Evolutionary conservation across 2,329 filamentous ascomycete species (phyloP).

Genomic region (Myrmaecium sp.): DNA sequence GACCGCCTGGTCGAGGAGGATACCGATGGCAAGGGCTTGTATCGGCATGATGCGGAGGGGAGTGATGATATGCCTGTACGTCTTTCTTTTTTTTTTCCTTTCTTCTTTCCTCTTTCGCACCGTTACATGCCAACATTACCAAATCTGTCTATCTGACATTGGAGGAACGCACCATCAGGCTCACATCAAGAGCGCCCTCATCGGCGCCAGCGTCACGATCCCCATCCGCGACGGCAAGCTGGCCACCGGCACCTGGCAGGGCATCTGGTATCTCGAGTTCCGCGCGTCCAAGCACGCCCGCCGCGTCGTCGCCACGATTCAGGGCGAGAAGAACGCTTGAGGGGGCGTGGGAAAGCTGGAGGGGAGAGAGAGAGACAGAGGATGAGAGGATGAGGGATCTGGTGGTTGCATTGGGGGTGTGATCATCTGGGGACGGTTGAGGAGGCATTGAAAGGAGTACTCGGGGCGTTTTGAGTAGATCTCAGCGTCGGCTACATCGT

Average conservation of each 20-base stretch:
- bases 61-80: constrained; percentile 79
- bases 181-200: constrained; percentile 79
- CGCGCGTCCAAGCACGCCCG: constrained; percentile 57
- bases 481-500: too few species aligned
- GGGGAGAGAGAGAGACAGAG: too few species aligned
- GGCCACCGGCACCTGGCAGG: constrained; percentile 60
- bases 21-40: constrained; percentile 41
- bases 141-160: too few species aligned
- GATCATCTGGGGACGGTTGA: constrained; percentile 16
- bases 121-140: too few species aligned
- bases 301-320: constrained; percentile 80
- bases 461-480: too few species aligned
- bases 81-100: constrained; percentile 6
- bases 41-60: constrained; percentile 77
- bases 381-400: too few species aligned
- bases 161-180: too few species aligned
- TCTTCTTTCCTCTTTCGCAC: too few species aligned
- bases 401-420: constrained; percentile 20
- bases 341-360: too few species aligned
- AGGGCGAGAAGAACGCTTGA: constrained; percentile 64
- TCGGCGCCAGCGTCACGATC: constrained; percentile 79
- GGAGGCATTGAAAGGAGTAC: too few species aligned
- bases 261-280: constrained; percentile 93
- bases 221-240: constrained; percentile 78
- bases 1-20: constrained; percentile 82